Conservation (phyloP, 306 rosid genomes). For the Bauhinia variegata region DNA sequence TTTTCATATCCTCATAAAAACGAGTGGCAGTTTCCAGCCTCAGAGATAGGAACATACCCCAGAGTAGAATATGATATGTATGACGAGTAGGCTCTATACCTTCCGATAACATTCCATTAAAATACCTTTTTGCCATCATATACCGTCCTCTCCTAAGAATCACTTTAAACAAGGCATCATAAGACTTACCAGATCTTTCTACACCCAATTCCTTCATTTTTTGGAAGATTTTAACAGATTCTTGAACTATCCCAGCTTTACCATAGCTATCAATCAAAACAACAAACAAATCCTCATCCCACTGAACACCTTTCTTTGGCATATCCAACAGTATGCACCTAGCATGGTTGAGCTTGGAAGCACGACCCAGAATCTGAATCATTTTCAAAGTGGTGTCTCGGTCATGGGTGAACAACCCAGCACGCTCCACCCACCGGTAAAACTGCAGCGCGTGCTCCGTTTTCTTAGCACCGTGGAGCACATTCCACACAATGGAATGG, state of each 20-base stretch:
- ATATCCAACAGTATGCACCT: slow-evolving; percentile 72
- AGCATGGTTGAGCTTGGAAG: slow-evolving; percentile 82
- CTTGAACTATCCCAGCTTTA: slow-evolving; percentile 83
- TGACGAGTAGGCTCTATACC: slow-evolving; percentile 82
- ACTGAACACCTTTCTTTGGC: slow-evolving; percentile 52
- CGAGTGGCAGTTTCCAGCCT: slow-evolving; percentile 81
- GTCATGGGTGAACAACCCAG: slow-evolving; percentile 68
- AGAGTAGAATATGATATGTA: slow-evolving; percentile 70
- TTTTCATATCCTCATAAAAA: slow-evolving; percentile 81
- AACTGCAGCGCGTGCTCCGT: slow-evolving; percentile 82
- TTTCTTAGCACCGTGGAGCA: slow-evolving; percentile 61
- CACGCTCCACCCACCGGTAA: slow-evolving; percentile 89
- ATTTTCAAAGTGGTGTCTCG: slow-evolving; percentile 76
- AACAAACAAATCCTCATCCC: slow-evolving; percentile 74
- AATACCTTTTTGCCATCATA: slow-evolving; percentile 91
- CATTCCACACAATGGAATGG: slow-evolving; percentile 68
- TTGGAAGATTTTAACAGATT: slow-evolving; percentile 76
- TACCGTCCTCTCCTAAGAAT: slow-evolving; percentile 74
- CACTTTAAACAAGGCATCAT: slow-evolving; percentile 78
- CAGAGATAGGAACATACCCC: slow-evolving; percentile 89
- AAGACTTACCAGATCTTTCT: slow-evolving; percentile 57
- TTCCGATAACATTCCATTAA: slow-evolving; percentile 77
- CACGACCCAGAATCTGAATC: slow-evolving; percentile 71
- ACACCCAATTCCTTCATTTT: slow-evolving; percentile 76
- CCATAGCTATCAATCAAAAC: slow-evolving; percentile 76